Evolutionary conservation across 1,284 basidiomycete species (phyloP).

Genomic region (Ceratobasidium sp.): DNA sequence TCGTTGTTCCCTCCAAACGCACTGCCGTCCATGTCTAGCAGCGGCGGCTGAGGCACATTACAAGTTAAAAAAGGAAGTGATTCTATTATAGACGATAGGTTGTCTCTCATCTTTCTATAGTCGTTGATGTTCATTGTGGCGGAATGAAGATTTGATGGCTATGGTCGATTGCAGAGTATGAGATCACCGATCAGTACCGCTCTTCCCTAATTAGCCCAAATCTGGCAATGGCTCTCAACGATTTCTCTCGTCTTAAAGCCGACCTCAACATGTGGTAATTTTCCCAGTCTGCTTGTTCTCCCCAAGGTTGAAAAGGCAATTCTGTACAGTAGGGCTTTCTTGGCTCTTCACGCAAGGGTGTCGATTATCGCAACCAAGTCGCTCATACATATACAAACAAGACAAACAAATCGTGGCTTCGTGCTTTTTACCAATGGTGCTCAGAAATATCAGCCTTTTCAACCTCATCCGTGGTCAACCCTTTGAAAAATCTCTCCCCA

Average conservation of each 20-base stretch:
- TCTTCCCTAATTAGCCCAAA: constrained; percentile 29
- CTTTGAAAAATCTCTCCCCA: constrained; percentile 65
- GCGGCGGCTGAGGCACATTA: constrained; percentile 3
- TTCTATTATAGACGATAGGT: constrained; percentile 18
- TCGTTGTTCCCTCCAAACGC: constrained; percentile 10
- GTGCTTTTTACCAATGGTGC: constrained; percentile 49
- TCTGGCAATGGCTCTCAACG: neutral
- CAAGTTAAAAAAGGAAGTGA: constrained; percentile 24
- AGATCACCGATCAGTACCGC: constrained; percentile 12
- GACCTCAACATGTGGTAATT: too few relatives aligned
- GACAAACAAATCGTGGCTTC: neutral
- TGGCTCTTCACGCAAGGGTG: too few relatives aligned
- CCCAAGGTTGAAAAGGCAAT: too few relatives aligned
- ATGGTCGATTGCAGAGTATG: neutral
- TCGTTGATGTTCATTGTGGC: constrained; percentile 30
- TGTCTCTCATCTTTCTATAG: constrained; percentile 37
- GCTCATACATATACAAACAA: too few relatives aligned
- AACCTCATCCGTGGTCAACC: constrained; percentile 48
- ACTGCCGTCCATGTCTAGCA: constrained; percentile 30
- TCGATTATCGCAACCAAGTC: too few relatives aligned
- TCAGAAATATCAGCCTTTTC: constrained; percentile 48
- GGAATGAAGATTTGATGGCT: neutral
- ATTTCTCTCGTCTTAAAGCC: neutral
- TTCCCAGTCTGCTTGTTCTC: too few relatives aligned
- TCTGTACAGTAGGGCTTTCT: too few relatives aligned